phyloP scores from a whole-genome alignment of 1,139 yeast genomes.

The Debaryomyces psychrophilus region DNA sequence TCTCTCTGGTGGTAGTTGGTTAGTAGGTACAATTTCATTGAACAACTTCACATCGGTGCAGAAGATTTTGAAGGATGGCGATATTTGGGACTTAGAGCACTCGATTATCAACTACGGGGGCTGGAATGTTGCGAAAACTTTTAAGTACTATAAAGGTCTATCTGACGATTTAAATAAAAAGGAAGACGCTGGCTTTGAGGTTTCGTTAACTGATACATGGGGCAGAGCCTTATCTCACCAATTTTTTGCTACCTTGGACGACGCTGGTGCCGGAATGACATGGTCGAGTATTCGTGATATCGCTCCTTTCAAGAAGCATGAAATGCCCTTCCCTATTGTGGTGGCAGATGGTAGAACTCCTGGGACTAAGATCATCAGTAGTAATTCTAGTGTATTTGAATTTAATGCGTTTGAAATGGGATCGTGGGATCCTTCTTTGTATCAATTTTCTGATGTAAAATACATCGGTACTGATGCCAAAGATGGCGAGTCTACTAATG shows the following conservation, averaged over 20 bases:
- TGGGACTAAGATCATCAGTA: constrained; percentile 54
- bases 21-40: constrained; percentile 75
- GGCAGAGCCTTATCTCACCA: constrained; percentile 84
- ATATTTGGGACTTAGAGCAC: constrained; percentile 71
- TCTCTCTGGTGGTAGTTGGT: constrained; percentile 87
- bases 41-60: constrained; percentile 81
- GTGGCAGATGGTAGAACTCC: constrained; percentile 83
- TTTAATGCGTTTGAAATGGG: constrained; percentile 84
- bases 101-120: constrained; percentile 74
- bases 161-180: constrained; percentile 60
- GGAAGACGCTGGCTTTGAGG: constrained; percentile 73
- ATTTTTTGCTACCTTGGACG: constrained; percentile 59
- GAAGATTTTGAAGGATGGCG: constrained; percentile 52
- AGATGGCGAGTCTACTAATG: constrained; percentile 54
- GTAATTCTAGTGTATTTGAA: constrained; percentile 77
- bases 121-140: constrained; percentile 58
- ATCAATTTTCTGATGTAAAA: constrained; percentile 66
- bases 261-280: constrained; percentile 64
- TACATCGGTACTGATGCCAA: constrained; percentile 72
- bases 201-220: constrained; percentile 89
- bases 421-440: constrained; percentile 81
- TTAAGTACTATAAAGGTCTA: constrained; percentile 57
- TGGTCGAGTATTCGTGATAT: constrained; percentile 64
- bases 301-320: constrained; percentile 55
- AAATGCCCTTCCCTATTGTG: constrained; percentile 84